These are phyloP conservation scores for Verticillium alfalfae DNA, from an alignment of 2,329 filamentous ascomycete genomes.

Conservation along the genomic window DNA sequence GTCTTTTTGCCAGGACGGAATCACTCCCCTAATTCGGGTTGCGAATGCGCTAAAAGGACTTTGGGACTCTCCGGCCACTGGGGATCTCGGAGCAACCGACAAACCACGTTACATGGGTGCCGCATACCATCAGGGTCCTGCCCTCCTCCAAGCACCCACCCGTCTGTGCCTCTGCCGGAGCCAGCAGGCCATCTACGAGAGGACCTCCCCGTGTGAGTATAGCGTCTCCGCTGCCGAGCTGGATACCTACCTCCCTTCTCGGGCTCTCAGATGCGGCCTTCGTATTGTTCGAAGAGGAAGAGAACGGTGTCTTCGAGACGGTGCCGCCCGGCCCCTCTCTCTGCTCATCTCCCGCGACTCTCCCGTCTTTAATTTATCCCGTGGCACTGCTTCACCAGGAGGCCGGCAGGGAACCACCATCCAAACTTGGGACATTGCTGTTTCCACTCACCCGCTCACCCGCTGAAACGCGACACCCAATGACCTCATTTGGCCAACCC, in stretches of 20 bases:
- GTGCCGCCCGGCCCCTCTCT: neutral
- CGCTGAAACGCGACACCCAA: neutral
- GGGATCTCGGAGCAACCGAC: neutral
- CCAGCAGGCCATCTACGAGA: neutral
- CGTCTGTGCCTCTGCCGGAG: neutral
- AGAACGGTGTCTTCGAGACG: neutral
- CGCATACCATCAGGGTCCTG: neutral
- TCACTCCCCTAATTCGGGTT: neutral
- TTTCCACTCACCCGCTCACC: neutral
- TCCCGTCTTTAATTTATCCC: neutral
- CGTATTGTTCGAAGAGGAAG: neutral
- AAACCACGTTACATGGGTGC: neutral
- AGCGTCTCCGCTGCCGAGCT: neutral
- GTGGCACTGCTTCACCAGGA: neutral
- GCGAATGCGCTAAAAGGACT: neutral
- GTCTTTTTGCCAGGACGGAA: neutral
- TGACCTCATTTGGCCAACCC: conserved; percentile 11
- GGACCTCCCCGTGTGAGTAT: neutral
- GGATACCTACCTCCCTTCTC: neutral
- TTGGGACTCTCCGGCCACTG: neutral
- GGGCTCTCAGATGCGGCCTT: neutral
- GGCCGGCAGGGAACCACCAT: neutral
- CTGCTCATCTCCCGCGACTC: neutral
- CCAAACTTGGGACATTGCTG: neutral
- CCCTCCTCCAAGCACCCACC: neutral